Evolutionary conservation across 2,329 filamentous ascomycete genomes (phyloP), one percentile per base, ranked within the genome.

Genomic region (Lecanicillium sp.): DNA sequence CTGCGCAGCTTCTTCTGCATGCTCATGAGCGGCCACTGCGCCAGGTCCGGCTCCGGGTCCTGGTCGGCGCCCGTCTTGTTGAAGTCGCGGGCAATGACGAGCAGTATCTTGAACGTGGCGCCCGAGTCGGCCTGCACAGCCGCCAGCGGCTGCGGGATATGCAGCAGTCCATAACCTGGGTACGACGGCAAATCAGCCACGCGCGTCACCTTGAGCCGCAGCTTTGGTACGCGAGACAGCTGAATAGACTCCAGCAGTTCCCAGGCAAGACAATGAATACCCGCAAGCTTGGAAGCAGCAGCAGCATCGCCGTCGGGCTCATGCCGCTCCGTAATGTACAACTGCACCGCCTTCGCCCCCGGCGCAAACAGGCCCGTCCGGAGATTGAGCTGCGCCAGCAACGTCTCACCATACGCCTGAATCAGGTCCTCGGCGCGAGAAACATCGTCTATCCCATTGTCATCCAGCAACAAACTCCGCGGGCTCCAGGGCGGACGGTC

Each of bases 11-110:
- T 53, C 40, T 49, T 49, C 32, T 57, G 55, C 30, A 51, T 32
- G 17, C 42, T 55, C 50, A 55, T 56, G 37, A 56, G 46, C 19
- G 49, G 51, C 44, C 40, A 56, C 33, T 57, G 55, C 14, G 50
- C 53, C 37, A 57, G 41, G 28, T 55, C 50, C 1, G 53, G 53
- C 41, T 55, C 52, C 11, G 54, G 49, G n/a, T 55, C 51, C 9
- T 51, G 46, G 17, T 50, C 47, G 10, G 44, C 46, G 2, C 52
- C 54, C 2, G 39, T 48, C 7, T 47, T 43, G 18, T 45, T 50
- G 13, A 54, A 56, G 36, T 54, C 52, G 1, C 53, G 45, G 3
- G 49, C 52, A 40, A 53, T 49, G 7, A 53, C 53, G 14, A 56
- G 46, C n/a, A 55, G 47, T 13, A 56, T 44, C 32, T 41, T 51